Evolutionary conservation across 192 early-diverging fungal species (phyloP), one percentile per base, ranked within the genome.

Genomic region (Rhizoclosmatium globosum): DNA sequence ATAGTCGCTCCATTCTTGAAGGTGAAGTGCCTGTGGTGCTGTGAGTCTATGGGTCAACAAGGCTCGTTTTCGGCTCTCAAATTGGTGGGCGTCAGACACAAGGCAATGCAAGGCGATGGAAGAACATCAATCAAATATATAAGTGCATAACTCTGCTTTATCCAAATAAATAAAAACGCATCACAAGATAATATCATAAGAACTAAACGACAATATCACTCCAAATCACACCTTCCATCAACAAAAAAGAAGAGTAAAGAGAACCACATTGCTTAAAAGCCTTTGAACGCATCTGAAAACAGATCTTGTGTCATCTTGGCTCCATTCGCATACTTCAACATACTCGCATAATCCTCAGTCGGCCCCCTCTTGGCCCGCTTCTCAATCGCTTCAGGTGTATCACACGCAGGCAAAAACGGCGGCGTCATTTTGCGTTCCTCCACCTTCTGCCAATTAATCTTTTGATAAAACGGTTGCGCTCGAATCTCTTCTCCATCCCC

Each of bases 401-500:
- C 83, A 60, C 66, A 75, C 1, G 83, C 74, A 2, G 86, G 86
- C 65, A 85, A 76, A 67, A 82, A 87, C 11, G 86, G 86, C 42
- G 84, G 84, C 3, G 64, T 71, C 7, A 78, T 79, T 74, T 85
- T 82, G 46, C 85, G 71, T 45, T 71, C 70, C 61, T 86, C 83
- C 1, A 82, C 81, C 64, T 80, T 81, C 46, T 85, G 82, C 89
- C 92, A 94, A 69, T 87, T 81, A 19, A 94, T 81, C 4, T 86
- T 86, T 44, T 81, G 86, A 77, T 93, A 94, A 91, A 91, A 94
- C 3, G 83, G 79, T 68, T 92, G 91, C 58, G 83, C 79, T 60
- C 89, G 86, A 64, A 94, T 93, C 46, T 92, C 93, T 45, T 90
- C 87, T 15, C 86, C 88, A 47, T 81, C 78, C 7, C 67, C 65